Percentiles rank a stretch among this genome's conserved stretches.
These are phyloP conservation scores for Alternaria conjuncta DNA, from an alignment of 2,329 filamentous ascomycete species.

Conservation along the genomic window DNA sequence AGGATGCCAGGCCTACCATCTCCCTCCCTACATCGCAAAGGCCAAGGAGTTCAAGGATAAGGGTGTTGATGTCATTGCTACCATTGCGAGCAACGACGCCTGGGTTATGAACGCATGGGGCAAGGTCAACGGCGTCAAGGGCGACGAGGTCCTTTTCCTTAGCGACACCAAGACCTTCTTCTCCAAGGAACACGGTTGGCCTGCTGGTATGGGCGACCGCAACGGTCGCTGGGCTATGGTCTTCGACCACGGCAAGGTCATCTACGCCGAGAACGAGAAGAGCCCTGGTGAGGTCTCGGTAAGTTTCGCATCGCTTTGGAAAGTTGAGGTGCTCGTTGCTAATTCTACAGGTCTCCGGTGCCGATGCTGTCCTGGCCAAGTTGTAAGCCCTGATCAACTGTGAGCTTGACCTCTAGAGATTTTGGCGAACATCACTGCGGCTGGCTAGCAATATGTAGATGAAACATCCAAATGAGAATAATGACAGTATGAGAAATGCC, in stretches of 20 bases:
- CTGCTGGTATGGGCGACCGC: conserved; percentile 68
- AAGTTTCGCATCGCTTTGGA: conserved; percentile 1
- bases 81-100: conserved; percentile 84
- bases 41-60: conserved; percentile 74
- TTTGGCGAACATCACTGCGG: not conserved
- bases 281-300: conserved; percentile 58
- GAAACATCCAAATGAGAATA: not conserved
- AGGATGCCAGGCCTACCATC: conserved; percentile 80
- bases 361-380: conserved; percentile 57
- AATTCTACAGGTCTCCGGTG: conserved; percentile 54
- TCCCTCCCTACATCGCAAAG: conserved; percentile 81
- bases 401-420: not conserved
- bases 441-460: not conserved
- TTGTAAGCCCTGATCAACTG: conserved; percentile 39
- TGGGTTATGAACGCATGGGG: conserved; percentile 90
- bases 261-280: conserved; percentile 77
- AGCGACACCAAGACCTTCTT: conserved; percentile 76
- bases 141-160: conserved; percentile 78
- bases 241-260: conserved; percentile 78
- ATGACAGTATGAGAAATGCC: not conserved
- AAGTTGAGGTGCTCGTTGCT: not conserved
- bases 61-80: conserved; percentile 81
- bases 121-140: conserved; percentile 82
- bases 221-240: conserved; percentile 81
- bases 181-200: conserved; percentile 80